phyloP scores from a whole-genome alignment of 768 basidiomycete species.

The Mycena chlorophos region DNA sequence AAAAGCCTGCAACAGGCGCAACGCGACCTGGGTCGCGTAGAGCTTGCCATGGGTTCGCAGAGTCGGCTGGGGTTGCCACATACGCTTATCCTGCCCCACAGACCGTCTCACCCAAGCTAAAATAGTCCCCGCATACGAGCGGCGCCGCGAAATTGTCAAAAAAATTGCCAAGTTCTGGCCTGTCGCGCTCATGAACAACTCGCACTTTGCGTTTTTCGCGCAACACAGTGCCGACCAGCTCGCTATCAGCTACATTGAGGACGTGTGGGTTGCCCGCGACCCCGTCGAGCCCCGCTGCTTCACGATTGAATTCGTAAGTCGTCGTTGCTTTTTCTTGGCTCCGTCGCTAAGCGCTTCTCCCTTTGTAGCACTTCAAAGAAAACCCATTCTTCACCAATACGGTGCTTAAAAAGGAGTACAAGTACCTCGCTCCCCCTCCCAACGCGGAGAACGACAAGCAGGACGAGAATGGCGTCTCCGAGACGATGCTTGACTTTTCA shows the following conservation, averaged over 20 bases:
- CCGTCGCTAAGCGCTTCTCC: background rate
- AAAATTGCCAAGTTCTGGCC: constrained; percentile 81
- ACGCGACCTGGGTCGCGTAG: constrained; percentile 68
- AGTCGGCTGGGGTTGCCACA: background rate
- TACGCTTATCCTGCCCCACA: constrained; percentile 30
- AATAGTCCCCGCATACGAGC: constrained; percentile 63
- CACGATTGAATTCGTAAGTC: constrained; percentile 83
- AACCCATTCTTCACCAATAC: constrained; percentile 81
- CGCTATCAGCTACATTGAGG: constrained; percentile 81
- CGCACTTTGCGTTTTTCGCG: constrained; percentile 58
- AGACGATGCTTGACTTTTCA: constrained; percentile 76
- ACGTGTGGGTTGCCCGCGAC: constrained; percentile 81
- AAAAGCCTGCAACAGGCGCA: constrained; percentile 64
- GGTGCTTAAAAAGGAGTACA: constrained; percentile 82
- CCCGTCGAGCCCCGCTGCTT: constrained; percentile 74
- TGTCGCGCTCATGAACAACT: constrained; percentile 78
- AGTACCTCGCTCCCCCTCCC: constrained; percentile 54
- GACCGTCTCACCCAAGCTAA: constrained; percentile 65
- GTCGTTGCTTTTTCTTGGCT: constrained; percentile 6
- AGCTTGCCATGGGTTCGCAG: constrained; percentile 64
- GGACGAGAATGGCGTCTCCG: constrained; percentile 74
- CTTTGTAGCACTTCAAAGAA: constrained; percentile 78
- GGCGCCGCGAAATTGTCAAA: constrained; percentile 66
- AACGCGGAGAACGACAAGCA: constrained; percentile 55
- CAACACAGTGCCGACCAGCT: constrained; percentile 77